Conservation (phyloP, 805 yeast genomes). For the Candida namnaoensis region DNA sequence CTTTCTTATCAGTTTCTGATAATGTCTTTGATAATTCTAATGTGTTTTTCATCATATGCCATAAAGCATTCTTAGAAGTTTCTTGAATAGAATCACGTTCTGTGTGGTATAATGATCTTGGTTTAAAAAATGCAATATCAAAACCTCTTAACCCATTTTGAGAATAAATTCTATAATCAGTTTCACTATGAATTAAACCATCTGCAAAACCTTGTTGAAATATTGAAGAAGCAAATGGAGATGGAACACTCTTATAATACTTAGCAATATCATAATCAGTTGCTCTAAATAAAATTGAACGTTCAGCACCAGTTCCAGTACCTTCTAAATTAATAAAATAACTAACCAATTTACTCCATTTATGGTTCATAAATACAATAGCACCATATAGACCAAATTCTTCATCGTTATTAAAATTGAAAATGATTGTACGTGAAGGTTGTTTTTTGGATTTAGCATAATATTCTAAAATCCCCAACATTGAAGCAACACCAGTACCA, state of each 20-base stretch:
- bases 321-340: slow-evolving; percentile 83
- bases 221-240: slow-evolving; percentile 73
- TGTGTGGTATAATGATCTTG: slow-evolving; percentile 81
- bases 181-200: slow-evolving; percentile 66
- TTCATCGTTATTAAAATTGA: slow-evolving; percentile 86
- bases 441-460: slow-evolving; percentile 29
- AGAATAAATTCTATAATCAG: slow-evolving; percentile 72
- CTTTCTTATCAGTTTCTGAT: slow-evolving; percentile 24
- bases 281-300: slow-evolving; percentile 76
- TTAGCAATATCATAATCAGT: slow-evolving; percentile 67
- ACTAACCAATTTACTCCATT: slow-evolving; percentile 54
- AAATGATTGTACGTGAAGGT: slow-evolving; percentile 65
- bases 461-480: slow-evolving; percentile 60
- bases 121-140: slow-evolving; percentile 84
- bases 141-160: slow-evolving; percentile 70
- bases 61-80: slow-evolving; percentile 58
- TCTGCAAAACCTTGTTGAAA: slow-evolving; percentile 81
- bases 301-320: slow-evolving; percentile 79
- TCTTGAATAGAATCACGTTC: slow-evolving; percentile 57
- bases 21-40: slow-evolving; percentile 48
- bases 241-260: slow-evolving; percentile 41
- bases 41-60: slow-evolving; percentile 77
- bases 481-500: slow-evolving; percentile 79
- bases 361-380: slow-evolving; percentile 58
- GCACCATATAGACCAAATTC: slow-evolving; percentile 88